A percentile compares a stretch with the other conserved stretches of the same genome.
phyloP scores from a whole-genome alignment of 208 protist species.

The Cochliopodium minus region DNA sequence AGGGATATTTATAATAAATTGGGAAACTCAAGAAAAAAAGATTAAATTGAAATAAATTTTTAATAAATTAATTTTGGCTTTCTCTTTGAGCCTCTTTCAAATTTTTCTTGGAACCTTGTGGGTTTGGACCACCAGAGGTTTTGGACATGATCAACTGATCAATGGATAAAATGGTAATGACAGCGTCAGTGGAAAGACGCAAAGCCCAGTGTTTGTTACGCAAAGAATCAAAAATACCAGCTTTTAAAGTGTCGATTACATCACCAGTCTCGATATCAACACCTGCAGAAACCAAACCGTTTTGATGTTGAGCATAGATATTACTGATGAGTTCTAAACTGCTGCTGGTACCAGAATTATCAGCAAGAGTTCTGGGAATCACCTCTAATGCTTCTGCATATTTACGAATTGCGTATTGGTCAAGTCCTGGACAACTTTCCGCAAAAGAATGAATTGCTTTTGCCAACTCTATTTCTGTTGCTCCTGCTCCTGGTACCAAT shows the following conservation, averaged over 20 bases:
- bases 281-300: slow-evolving; percentile 60
- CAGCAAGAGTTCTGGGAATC: slow-evolving; percentile 85
- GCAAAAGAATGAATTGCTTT: slow-evolving; percentile 49
- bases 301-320: slow-evolving; percentile 78
- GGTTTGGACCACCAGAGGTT: slow-evolving; percentile 72
- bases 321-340: slow-evolving; percentile 83
- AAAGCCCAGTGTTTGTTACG: slow-evolving; percentile 75
- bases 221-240: slow-evolving; percentile 74
- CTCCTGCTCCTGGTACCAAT: slow-evolving; percentile 88
- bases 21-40: too few species aligned
- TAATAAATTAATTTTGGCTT: too few species aligned
- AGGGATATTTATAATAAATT: too few species aligned
- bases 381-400: slow-evolving; percentile 90
- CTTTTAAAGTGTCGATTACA: slow-evolving; percentile 52
- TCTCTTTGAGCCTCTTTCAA: too few species aligned
- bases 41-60: too few species aligned
- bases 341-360: slow-evolving; percentile 85
- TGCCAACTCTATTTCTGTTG: slow-evolving; percentile 76
- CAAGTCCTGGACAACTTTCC: slow-evolving; percentile 71
- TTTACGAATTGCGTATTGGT: slow-evolving; percentile 93
- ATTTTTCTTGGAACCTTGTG: too few species aligned
- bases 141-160: slow-evolving; percentile 94
- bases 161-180: slow-evolving; percentile 76
- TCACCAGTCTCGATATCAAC: slow-evolving; percentile 69
- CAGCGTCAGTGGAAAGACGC: slow-evolving; percentile 80